A percentile compares a stretch with the other conserved stretches of the same genome.
Evolutionary conservation across 352 stramenopile species (phyloP).

Genomic region (Pelagophyceae sp.): DNA sequence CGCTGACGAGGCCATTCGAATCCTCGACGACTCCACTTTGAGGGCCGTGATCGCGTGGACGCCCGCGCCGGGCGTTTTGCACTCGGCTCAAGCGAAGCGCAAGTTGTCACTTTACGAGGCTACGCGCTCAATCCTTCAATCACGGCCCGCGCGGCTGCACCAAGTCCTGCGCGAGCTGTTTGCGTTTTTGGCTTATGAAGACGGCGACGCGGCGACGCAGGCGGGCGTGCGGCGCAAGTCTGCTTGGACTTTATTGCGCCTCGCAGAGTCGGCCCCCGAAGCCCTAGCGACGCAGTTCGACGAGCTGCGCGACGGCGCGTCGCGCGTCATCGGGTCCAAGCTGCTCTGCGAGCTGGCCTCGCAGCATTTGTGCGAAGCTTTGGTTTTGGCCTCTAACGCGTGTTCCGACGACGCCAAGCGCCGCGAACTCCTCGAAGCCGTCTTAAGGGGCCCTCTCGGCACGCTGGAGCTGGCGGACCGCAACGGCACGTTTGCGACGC

Average conservation of each 20-base stretch:
- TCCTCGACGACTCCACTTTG: neutral
- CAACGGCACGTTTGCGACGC: neutral
- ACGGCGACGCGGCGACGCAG: neutral
- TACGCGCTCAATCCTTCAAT: neutral
- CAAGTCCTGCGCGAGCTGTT: neutral
- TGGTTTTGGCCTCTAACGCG: neutral
- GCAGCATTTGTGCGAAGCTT: neutral
- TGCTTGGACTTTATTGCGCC: neutral
- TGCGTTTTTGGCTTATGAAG: neutral
- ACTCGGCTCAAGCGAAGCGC: neutral
- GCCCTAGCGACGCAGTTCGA: neutral
- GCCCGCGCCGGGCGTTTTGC: too few species aligned
- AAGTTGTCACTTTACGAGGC: neutral
- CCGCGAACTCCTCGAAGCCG: neutral
- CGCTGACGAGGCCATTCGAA: too few species aligned
- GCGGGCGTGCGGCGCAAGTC: neutral
- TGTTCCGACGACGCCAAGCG: neutral
- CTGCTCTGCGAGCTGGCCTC: neutral
- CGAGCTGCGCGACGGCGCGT: constrained; percentile 1
- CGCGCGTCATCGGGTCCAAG: neutral
- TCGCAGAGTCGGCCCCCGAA: neutral
- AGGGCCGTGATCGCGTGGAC: neutral
- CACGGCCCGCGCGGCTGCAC: neutral
- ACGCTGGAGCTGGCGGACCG: neutral
- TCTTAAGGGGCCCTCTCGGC: neutral